Percentiles rank a stretch among this genome's conserved stretches.
These are phyloP conservation scores for Suillus weaverae DNA, from an alignment of 768 basidiomycete species.

Conservation along the genomic window DNA sequence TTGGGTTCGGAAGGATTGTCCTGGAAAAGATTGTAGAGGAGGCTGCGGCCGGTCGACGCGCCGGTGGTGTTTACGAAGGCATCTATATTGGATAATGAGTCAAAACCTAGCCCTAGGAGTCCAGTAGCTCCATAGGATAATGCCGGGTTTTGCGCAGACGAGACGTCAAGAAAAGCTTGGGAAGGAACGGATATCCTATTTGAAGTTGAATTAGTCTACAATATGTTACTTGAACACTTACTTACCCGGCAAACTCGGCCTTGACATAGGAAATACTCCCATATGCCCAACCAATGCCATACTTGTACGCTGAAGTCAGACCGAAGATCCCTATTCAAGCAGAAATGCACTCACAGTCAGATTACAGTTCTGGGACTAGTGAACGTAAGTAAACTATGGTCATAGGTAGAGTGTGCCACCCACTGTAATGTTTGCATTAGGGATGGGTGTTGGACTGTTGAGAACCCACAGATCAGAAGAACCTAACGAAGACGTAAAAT, in stretches of 20 bases:
- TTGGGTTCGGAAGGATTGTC: slow-evolving; percentile 72
- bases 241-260: slow-evolving; percentile 71
- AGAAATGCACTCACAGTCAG: slow-evolving; percentile 48
- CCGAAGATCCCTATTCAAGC: background rate
- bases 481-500: background rate
- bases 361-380: slow-evolving; percentile 51
- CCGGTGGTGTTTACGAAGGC: slow-evolving; percentile 55
- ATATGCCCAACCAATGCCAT: slow-evolving; percentile 78
- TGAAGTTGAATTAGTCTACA: slow-evolving; percentile 3
- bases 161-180: slow-evolving; percentile 73
- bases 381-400: slow-evolving; percentile 7
- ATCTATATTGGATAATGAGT: slow-evolving; percentile 73
- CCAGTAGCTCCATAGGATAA: slow-evolving; percentile 70
- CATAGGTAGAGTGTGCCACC: slow-evolving; percentile 13
- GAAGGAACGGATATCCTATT: slow-evolving; percentile 58
- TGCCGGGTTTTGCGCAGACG: slow-evolving; percentile 67
- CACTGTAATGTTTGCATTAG: slow-evolving; percentile 51
- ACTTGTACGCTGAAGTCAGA: slow-evolving; percentile 41
- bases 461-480: slow-evolving; percentile 73
- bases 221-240: slow-evolving; percentile 10
- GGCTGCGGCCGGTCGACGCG: slow-evolving; percentile 59
- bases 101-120: slow-evolving; percentile 77
- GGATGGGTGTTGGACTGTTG: slow-evolving; percentile 46
- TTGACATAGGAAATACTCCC: slow-evolving; percentile 64
- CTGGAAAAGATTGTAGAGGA: slow-evolving; percentile 76